Conservation (phyloP, 768 basidiomycete species). For the Tylopilus vinaceipallidus region DNA sequence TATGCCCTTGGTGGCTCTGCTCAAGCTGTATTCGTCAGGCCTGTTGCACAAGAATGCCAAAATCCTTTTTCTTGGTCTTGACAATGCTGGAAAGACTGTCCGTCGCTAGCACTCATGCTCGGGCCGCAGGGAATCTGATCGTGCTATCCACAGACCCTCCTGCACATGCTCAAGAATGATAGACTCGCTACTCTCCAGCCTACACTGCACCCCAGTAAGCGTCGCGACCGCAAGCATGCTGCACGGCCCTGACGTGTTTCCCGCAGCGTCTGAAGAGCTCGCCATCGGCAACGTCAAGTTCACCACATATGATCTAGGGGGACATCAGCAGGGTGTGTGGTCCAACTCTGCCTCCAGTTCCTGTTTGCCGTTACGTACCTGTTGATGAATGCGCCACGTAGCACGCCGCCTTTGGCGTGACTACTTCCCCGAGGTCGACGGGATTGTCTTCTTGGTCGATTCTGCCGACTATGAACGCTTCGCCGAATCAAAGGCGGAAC, state of each 20-base stretch:
- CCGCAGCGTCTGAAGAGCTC: slow-evolving; percentile 92
- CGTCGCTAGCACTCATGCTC: slow-evolving; percentile 24
- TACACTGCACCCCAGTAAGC: slow-evolving; percentile 93
- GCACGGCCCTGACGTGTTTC: slow-evolving; percentile 7
- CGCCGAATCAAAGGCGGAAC: slow-evolving; percentile 93
- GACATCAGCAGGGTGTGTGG: slow-evolving; percentile 86
- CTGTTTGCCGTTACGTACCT: background rate
- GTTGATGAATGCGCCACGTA: slow-evolving; percentile 19
- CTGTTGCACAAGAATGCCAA: slow-evolving; percentile 98
- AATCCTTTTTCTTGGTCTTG: slow-evolving; percentile 97
- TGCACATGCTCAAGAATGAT: slow-evolving; percentile 99
- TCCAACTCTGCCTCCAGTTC: background rate
- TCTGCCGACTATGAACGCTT: slow-evolving; percentile 97
- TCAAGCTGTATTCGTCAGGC: slow-evolving; percentile 47
- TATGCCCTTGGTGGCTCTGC: background rate
- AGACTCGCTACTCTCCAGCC: slow-evolving; percentile 96
- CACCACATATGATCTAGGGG: slow-evolving; percentile 97
- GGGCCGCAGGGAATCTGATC: slow-evolving; percentile 3
- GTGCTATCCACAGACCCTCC: slow-evolving; percentile 60
- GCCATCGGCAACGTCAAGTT: slow-evolving; percentile 99
- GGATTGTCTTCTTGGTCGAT: slow-evolving; percentile 98
- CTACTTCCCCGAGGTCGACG: slow-evolving; percentile 99
- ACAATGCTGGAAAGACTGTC: slow-evolving; percentile 99
- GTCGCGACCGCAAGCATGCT: background rate
- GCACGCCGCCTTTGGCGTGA: slow-evolving; percentile 99